Base-by-base conservation (phyloP, 1,284 basidiomycete species). In the Rhodotorula sp. region DNA sequence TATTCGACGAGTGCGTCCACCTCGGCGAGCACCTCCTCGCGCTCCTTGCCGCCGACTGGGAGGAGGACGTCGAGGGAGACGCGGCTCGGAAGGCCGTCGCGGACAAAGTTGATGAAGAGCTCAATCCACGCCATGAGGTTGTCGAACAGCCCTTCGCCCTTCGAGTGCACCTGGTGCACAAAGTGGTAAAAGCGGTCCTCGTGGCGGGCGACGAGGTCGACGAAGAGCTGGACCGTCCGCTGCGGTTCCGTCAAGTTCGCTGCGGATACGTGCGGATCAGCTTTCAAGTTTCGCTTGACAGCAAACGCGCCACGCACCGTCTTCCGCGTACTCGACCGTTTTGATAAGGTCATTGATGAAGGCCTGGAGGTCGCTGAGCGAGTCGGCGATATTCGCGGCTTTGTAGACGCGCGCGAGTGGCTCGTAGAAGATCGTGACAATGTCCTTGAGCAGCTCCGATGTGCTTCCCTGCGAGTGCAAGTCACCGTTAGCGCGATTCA, bases 321-420 rank as follows among this genome's bases (percentile, higher is more conserved):
- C 90, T 82, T 98, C 95, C 20, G 89, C 88, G 67, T 86, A 85
- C 78, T 99, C 95, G 4, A 99, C 94, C 0, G 95, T 99, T 78
- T 85, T 87, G 78, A 99, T 97, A 65, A 99, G 85, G 80, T 99
- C 96, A 73, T 91, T 95, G 76, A 99, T 87, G 80, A 99, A 99
- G 70, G 85, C 90, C 81, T 99, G 96, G 63, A 98, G 78, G 79
- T 99, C 96, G 47, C 87, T 85, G 2, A 99, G 80, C 2, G 93
- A 96, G 79, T 99, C 95, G 16, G 91, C 90, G 65, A 99, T 97
- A 79, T 91, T 97, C 8, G 96, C 96, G 7, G 95, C 95, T 78
- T 92, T 90, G 83, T 99, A 99, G 3, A 99, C 96, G 77, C 95
- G 92, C 0, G 96, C 96, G n/a, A 99, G 84, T 1, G 96, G 96